Percentiles rank a stretch among this genome's conserved stretches.
These are phyloP conservation scores for Golubevia pallescens DNA, from an alignment of 1,284 basidiomycete species.

Conservation along the genomic window DNA sequence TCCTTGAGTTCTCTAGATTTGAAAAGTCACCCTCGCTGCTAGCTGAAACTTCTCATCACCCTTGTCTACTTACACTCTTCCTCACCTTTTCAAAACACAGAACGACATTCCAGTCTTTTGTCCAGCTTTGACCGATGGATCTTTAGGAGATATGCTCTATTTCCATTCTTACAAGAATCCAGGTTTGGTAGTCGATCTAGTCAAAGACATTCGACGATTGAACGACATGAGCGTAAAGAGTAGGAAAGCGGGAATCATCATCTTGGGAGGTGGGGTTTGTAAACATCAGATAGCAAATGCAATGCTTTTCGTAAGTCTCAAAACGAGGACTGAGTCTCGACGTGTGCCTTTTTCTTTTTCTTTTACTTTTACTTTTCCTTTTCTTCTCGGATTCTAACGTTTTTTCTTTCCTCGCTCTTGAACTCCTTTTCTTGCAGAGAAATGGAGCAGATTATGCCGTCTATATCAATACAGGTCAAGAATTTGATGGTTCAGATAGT, in stretches of 20 bases:
- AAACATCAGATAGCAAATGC: constrained; percentile 99
- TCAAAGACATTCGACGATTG: constrained; percentile 86
- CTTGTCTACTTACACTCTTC: constrained; percentile 15
- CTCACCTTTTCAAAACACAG: constrained; percentile 68
- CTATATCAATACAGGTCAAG: constrained; percentile 98
- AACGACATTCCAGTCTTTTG: constrained; percentile 99
- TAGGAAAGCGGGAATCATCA: constrained; percentile 95
- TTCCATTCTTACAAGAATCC: constrained; percentile 87
- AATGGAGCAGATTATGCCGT: constrained; percentile 98
- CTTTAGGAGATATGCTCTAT: constrained; percentile 98
- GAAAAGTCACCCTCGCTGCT: background rate
- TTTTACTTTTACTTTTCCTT: constrained; percentile 3
- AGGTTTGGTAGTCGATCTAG: constrained; percentile 89
- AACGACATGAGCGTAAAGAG: constrained; percentile 89
- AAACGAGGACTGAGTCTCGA: background rate
- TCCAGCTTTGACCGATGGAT: constrained; percentile 96
- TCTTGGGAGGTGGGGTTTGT: constrained; percentile 96
- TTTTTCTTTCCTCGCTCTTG: background rate
- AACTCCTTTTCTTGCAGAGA: constrained; percentile 69
- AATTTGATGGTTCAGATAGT: constrained; percentile 97
- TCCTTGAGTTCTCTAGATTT: too few relatives aligned
- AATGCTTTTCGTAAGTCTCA: constrained; percentile 84
- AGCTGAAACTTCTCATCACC: constrained; percentile 2
- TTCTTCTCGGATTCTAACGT: background rate
- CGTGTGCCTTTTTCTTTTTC: background rate